Base-by-base conservation (phyloP, 768 basidiomycete species). In the Thelephora aurantiotincta region DNA sequence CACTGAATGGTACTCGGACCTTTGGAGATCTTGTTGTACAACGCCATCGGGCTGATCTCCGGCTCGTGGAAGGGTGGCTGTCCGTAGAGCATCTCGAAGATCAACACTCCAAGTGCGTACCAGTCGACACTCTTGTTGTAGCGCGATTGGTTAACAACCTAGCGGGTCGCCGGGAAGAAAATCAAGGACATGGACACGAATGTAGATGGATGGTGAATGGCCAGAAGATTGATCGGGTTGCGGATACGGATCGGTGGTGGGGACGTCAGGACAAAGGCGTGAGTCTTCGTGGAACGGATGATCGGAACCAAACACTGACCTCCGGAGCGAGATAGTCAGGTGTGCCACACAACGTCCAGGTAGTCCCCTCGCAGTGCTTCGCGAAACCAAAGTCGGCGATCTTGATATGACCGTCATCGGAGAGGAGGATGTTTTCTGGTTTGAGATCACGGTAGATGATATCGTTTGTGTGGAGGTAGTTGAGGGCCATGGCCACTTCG, bases 121-220 rank as follows among this genome's bases (percentile, higher is more conserved):
- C 93, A 99, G 60, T 99, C 96, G 2, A 97, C 94, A 49, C 82
- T 84, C 63, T 96, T 94, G 60, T 93, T 94, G 61, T 99, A 98
- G 5, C 92, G 74, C 49, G 78, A 75, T 60, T 86, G 81, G 14
- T 72, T 78, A 60, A 80, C 82, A 63, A 89, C 78, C 84, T 87
- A 41, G 14, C 3, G 11, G 36, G 22, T 48, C 42, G 16, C 11
- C 18, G 19, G 19, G 49, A 30, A 51, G 38, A 35, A 43, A n/a
- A 30, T 30, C 26, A 30, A 30, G 26, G 26, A 9, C 23, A 30
- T 16, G 36, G 23, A 44, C 47, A 35, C 51, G 43, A 43, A 45
- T 30, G 26, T 11, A 26, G 19, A 35, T 13, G 34, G 35, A 44
- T 23, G 33, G 35, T 20, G 20, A 26, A 19, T 11, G 30, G 38